Conservation (phyloP, 768 basidiomycete genomes). For the Rhizopogon sp. region DNA sequence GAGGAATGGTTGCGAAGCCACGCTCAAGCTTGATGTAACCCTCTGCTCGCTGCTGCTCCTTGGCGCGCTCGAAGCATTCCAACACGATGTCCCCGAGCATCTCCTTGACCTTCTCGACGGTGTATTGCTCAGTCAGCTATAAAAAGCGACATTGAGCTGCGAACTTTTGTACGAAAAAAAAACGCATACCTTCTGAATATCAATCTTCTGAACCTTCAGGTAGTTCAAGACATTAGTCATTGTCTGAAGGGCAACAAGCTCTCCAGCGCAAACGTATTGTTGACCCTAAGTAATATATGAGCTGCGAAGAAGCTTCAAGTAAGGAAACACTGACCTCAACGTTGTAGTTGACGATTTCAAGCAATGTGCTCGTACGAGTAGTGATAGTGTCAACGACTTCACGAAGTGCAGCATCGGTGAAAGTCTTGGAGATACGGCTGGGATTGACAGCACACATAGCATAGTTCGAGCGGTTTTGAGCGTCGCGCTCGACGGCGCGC, state of each 20-base stretch:
- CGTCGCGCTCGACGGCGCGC: conserved; percentile 95
- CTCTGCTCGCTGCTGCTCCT: conserved; percentile 73
- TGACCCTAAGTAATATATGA: conserved; percentile 60
- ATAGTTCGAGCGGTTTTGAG: conserved; percentile 89
- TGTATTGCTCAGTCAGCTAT: conserved; percentile 83
- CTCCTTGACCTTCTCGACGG: conserved; percentile 91
- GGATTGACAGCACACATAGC: conserved; percentile 99
- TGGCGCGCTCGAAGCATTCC: conserved; percentile 69
- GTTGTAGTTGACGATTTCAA: conserved; percentile 98
- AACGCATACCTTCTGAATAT: conserved; percentile 69
- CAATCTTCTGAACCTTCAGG: conserved; percentile 93
- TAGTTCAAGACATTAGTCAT: conserved; percentile 97
- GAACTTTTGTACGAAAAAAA: not conserved
- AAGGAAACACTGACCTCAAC: conserved; percentile 58
- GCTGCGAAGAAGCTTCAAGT: not conserved
- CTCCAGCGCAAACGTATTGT: conserved; percentile 99
- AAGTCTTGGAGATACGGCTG: conserved; percentile 87
- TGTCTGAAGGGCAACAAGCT: conserved; percentile 87
- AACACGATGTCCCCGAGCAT: conserved; percentile 92
- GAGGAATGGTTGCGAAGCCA: conserved; percentile 92
- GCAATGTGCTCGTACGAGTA: conserved; percentile 65
- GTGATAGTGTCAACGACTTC: conserved; percentile 95
- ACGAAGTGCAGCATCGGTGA: conserved; percentile 92
- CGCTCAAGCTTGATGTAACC: conserved; percentile 94
- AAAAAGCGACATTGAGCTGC: not conserved